Base-by-base conservation (phyloP, 2,329 filamentous ascomycete genomes). In the Trichoderma gracile region DNA sequence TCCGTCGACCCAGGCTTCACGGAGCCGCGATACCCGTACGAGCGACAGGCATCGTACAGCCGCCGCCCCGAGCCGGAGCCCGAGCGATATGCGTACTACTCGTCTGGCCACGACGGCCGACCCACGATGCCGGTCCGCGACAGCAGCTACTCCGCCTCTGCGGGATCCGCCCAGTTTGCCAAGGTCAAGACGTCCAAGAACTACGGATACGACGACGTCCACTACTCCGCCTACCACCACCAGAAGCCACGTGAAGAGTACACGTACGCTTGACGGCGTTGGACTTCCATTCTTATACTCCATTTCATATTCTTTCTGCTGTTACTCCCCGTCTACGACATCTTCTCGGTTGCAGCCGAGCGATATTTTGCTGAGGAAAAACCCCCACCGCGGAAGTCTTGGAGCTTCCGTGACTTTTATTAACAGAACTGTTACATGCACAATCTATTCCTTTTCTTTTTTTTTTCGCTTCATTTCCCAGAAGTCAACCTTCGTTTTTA, bases 151-250 rank as follows among this genome's bases (percentile, higher is more conserved):
- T 70, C 67, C 12, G 67, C 68, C n/a, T 69, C 73, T 15, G 50
- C 63, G 25, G 66, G 67, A 49, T 42, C 67, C 25, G 59, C 64
- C 19, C 69, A 70, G 45, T 74, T 69, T 42, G 55, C 63, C 65
- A 78, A 76, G 67, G 72, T 77, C 45, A 78, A 75, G 72, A 75
- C 71, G 9, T 72, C 75, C 5, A 76, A 72, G 67, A 8, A 63
- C 12, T 77, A 73, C 62, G 67, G 66, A 33, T 62, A 67, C 14
- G 71, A 71, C 1, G 74, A 78, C 43, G 70, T 77, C n/a, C 68
- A 70, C 33, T 79, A 74, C 67, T 73, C 61, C 68, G 68, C 58
- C 66, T 66, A 65, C 56, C 57, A 60, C 55, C 23, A 23, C 27
- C 66, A 69, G 27, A 67, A 63, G 54, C 64, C 70, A 25, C 71